Evolutionary conservation across 805 yeast genomes (phyloP), one percentile per base, ranked within the genome.

Genomic region (Yarrowia osloensis): DNA sequence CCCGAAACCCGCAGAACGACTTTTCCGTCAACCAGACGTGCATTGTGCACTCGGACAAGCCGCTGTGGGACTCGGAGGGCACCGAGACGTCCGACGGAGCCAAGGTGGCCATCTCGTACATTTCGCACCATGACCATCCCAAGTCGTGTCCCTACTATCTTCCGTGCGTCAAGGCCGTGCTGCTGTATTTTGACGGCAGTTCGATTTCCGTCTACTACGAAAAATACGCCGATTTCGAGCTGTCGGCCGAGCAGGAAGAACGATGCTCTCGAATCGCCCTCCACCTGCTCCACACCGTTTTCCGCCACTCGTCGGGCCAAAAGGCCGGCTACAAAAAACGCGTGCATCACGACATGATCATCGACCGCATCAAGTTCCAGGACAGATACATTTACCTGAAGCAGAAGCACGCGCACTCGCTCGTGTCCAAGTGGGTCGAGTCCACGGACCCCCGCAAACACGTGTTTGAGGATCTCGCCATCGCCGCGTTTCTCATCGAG

Each of bases 391-490:
- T 91, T 29, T 80, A 84, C 22, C 80, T 94, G 73, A 94, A 94
- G 77, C 90, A 89, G 75, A 89, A 88, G 76, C 89, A 93, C 75
- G 91, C 97, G 0, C 85, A 87, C 29, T 77, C 79, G 19, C 78
- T 94, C 59, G 92, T 92, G 13, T 90, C 87, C 46, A 84, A 82
- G 70, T 94, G 98, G 98, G 86, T 83, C n/a, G 98, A 94, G 77
- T 86, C 88, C 33, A 94, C 98, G 2, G 98, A 94, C 77, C 98
- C 98, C 2, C 85, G 88, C 71, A 94, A 94, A 75, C 98, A 94
- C 78, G 98, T 94, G 0, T 94, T 93, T 78, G 98, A 94, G 79
- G 98, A 94, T 75, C 84, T 94, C 65, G 96, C 97, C 3, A 93
- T 94, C 71, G 98, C 98, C 0, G 97, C 98, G 0, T 94, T 94